Evolutionary conservation across 192 early-diverging fungal species (phyloP).

Genomic region (Coemansia sp.): DNA sequence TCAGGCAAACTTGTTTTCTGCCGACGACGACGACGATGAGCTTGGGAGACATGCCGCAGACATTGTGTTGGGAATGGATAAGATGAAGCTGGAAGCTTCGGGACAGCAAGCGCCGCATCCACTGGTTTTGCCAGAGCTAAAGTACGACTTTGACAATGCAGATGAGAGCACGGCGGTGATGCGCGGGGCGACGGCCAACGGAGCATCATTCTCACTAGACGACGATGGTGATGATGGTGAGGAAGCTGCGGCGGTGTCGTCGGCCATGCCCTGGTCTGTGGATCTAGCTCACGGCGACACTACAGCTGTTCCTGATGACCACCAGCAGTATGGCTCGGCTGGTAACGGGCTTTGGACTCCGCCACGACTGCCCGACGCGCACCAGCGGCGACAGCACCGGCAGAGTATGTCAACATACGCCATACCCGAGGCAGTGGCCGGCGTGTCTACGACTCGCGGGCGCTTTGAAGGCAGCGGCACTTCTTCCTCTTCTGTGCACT

Average conservation of each 20-base stretch:
- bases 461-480: conserved; percentile 2
- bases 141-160: conserved; percentile 6
- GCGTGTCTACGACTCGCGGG: conserved; percentile 4
- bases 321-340: background rate
- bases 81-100: conserved; percentile 7
- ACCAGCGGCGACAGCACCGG: conserved; percentile 45
- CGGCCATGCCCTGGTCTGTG: conserved; percentile 9
- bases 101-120: conserved; percentile 7
- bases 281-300: background rate
- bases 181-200: conserved; percentile 44
- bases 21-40: conserved; percentile 15
- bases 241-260: background rate
- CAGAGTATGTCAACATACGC: conserved; percentile 37
- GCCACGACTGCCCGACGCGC: conserved; percentile 32
- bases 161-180: conserved; percentile 1
- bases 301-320: conserved; percentile 1
- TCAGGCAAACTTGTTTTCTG: conserved; percentile 11
- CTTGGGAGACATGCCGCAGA: background rate
- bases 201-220: conserved; percentile 50
- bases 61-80: conserved; percentile 5
- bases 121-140: conserved; percentile 4
- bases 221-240: conserved; percentile 23
- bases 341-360: conserved; percentile 36
- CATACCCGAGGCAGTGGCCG: background rate
- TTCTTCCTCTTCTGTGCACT: background rate